Base-by-base conservation (phyloP, 2,329 filamentous ascomycete genomes). In the Cytospora piceicola region DNA sequence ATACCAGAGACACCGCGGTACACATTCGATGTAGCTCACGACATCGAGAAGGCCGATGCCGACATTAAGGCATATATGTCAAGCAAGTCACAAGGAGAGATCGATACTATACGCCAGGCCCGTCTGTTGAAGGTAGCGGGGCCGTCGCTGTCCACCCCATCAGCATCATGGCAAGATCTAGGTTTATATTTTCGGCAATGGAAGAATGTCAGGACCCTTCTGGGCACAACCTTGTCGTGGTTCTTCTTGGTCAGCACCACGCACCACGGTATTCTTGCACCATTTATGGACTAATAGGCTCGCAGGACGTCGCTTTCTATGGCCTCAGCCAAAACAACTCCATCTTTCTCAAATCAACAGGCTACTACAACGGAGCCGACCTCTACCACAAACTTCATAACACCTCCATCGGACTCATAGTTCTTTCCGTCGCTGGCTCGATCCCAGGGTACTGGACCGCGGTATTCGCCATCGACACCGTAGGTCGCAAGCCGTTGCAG, bases 361-460 rank as follows among this genome's bases (percentile, higher is more conserved):
- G 91, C 34, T 94, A 91, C 74, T 84, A 85, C 22, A 79, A 80
- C 36, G 88, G 88, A 12, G 72, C 77, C 39, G 88, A 85, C 24
- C 81, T 93, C 24, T 94, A 93, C 75, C 73, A 89, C 17, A 84
- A 85, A 65, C 83, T 94, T 67, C 86, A 87, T 75, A 91, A 91
- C 75, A 88, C 88, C 63, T 90, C 91, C 11, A 83, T 92, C 1
- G 92, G 91, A 8, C 92, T 92, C 75, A 84, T 94, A 64, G 92
- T 94, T 67, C 78, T 94, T 34, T 85, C 91, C 66, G 91, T 89
- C 71, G 91, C 91, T 7, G 91, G 91, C 46, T 88, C 90, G 17
- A 86, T 94, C 5, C 91, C 91, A 0, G 92, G 92, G 15, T 94
- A 94, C 78, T 93, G 90, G 90, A 83, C 89, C 12, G 90, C 90